Conservation (phyloP, 2,329 filamentous ascomycete genomes). For the Chaetoscypha palmicola region DNA sequence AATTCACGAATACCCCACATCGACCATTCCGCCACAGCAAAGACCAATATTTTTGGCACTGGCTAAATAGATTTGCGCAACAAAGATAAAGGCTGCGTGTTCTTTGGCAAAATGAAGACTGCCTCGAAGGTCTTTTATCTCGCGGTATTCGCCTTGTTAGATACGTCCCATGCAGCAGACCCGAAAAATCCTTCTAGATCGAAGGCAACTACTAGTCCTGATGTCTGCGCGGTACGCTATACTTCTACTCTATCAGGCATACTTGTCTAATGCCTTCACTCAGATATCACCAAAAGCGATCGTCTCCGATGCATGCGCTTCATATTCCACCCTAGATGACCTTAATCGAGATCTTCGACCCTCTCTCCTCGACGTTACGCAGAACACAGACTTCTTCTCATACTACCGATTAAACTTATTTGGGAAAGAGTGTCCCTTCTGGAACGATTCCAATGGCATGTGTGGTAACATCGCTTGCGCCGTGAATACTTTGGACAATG, state of each 20-base stretch:
- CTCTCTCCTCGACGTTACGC: conserved; percentile 71
- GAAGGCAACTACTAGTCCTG: conserved; percentile 31
- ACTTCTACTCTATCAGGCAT: conserved; percentile 25
- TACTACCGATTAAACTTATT: conserved; percentile 95
- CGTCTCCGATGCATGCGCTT: conserved; percentile 89
- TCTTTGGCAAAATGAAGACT: conserved; percentile 39
- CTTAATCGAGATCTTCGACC: conserved; percentile 74
- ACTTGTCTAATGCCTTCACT: conserved; percentile 29
- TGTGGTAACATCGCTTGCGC: conserved; percentile 96
- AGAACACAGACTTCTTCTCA: conserved; percentile 92
- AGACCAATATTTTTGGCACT: conserved; percentile 6
- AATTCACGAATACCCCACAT: conserved; percentile 1
- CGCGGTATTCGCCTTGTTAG: conserved; percentile 52
- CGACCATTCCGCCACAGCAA: conserved; percentile 5
- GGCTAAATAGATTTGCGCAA: conserved; percentile 10
- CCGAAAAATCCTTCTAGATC: conserved; percentile 32
- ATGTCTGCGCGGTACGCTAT: conserved; percentile 34
- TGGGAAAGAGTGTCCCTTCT: conserved; percentile 92
- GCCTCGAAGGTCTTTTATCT: conserved; percentile 52
- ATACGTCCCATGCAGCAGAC: conserved; percentile 38
- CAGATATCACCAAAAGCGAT: conserved; percentile 85
- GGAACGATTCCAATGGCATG: conserved; percentile 86
- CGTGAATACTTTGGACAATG: conserved; percentile 89
- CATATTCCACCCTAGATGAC: conserved; percentile 80
- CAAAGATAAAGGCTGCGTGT: conserved; percentile 7